phyloP scores from a whole-genome alignment of 495 filamentous ascomycete species.

The Penicillium paradoxum region DNA sequence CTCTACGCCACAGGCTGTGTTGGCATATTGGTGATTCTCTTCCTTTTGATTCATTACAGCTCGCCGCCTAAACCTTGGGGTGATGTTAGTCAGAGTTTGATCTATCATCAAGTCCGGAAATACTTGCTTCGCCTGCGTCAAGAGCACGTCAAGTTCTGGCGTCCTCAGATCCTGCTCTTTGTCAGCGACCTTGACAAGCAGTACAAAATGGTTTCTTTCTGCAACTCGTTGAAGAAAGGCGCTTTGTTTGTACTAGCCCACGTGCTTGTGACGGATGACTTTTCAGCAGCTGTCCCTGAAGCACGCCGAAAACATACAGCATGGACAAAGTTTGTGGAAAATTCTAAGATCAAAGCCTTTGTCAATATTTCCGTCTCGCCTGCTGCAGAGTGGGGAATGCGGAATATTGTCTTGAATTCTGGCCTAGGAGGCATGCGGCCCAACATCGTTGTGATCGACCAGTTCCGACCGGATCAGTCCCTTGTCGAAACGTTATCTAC shows the following conservation, averaged over 20 bases:
- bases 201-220: conserved; percentile 81
- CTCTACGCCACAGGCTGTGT: conserved; percentile 74
- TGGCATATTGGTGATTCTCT: conserved; percentile 66
- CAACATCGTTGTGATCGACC: conserved; percentile 79
- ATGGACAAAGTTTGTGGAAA: conserved; percentile 84
- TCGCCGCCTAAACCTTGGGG: conserved; percentile 86
- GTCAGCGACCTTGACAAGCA: conserved; percentile 76
- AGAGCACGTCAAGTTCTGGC: conserved; percentile 91
- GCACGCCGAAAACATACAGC: conserved; percentile 72
- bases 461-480: conserved; percentile 54
- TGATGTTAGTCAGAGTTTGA: conserved; percentile 82
- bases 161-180: conserved; percentile 78
- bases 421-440: conserved; percentile 88
- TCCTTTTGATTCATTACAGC: conserved; percentile 78
- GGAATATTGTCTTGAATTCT: conserved; percentile 75
- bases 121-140: conserved; percentile 77
- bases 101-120: conserved; percentile 89
- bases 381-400: conserved; percentile 75
- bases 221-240: conserved; percentile 87
- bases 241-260: conserved; percentile 81
- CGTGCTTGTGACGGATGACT: conserved; percentile 81
- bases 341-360: conserved; percentile 84
- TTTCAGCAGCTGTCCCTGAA: conserved; percentile 70
- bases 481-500: conserved; percentile 43
- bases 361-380: conserved; percentile 81